Base-by-base conservation (phyloP, 164 flowering plant genomes). In the Annona cherimola region DNA sequence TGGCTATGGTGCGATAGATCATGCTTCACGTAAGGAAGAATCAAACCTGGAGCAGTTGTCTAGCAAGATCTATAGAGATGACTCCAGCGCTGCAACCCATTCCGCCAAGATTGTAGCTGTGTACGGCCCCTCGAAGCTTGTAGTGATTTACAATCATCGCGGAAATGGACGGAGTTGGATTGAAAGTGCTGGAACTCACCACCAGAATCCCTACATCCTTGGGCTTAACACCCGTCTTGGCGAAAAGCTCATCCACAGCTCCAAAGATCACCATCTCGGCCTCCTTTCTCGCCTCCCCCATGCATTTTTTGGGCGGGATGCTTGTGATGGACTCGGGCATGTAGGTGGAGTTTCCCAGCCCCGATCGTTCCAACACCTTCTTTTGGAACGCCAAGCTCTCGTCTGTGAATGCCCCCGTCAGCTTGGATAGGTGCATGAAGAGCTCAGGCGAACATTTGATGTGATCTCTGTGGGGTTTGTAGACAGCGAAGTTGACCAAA, bases 21-120 rank as follows among this genome's bases (percentile, higher is more conserved):
- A 26, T 26, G 35, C 35, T 26, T 26, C 35, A 26, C 35, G 35
- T 26, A 26, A 26, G 35, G 35, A 26, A 26, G 35, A 26, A 26
- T 75, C 18, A 0, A 65, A 85, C 91, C 80, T 83, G 91, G 69
- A 87, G 86, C 66, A 89, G 89, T 78, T 86, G 82, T 69, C 87
- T 86, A 3, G 93, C 93, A 68, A 89, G 89, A 82, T 85, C 89
- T n/a, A 89, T 84, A 0, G 91, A 84, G 65, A 89, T 89, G 70
- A 89, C 77, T 69, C 93, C 93, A 60, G 93, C 90, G 74, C 93
- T 89, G 61, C 91, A 89, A 19, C 93, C 93, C 93, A 89, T 89
- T 42, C 93, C 93, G 46, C 90, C 89, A 0, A 89, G 79, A 75
- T 83, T 89, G 66, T 79, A 87, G 75, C 88, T 87, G 20, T 81